These are phyloP conservation scores for Boletus huronensis DNA, from an alignment of 768 basidiomycete genomes.

Conservation along the genomic window DNA sequence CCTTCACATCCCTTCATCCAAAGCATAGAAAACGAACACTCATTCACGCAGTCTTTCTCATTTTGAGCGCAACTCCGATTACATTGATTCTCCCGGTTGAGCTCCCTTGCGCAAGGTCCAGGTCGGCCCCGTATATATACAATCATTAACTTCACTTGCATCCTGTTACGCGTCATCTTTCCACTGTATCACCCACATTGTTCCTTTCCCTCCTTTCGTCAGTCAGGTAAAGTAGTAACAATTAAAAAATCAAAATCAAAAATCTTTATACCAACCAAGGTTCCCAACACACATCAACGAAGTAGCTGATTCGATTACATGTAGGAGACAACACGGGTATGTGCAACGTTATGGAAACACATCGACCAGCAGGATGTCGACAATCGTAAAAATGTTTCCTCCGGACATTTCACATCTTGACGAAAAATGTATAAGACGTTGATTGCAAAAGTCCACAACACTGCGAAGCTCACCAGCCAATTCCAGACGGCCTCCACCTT, in stretches of 20 bases:
- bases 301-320: background rate
- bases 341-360: background rate
- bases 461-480: slow-evolving; percentile 59
- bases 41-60: slow-evolving; percentile 5
- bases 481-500: slow-evolving; percentile 68
- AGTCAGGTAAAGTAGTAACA: slow-evolving; percentile 28
- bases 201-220: slow-evolving; percentile 10
- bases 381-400: background rate
- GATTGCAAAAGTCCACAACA: background rate
- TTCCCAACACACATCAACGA: background rate
- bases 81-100: slow-evolving; percentile 5
- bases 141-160: slow-evolving; percentile 35
- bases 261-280: background rate
- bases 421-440: background rate
- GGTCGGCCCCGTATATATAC: slow-evolving; percentile 34
- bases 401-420: slow-evolving; percentile 19
- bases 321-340: slow-evolving; percentile 4
- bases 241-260: slow-evolving; percentile 12
- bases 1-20: slow-evolving; percentile 81
- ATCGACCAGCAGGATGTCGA: background rate
- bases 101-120: slow-evolving; percentile 15
- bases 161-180: slow-evolving; percentile 28
- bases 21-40: slow-evolving; percentile 46
- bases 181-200: slow-evolving; percentile 32
- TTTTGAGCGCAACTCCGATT: slow-evolving; percentile 2